A percentile compares a stretch with the other conserved stretches of the same genome.
Conservation (phyloP, 78 protist species). For the Polysphondylium violaceum region DNA sequence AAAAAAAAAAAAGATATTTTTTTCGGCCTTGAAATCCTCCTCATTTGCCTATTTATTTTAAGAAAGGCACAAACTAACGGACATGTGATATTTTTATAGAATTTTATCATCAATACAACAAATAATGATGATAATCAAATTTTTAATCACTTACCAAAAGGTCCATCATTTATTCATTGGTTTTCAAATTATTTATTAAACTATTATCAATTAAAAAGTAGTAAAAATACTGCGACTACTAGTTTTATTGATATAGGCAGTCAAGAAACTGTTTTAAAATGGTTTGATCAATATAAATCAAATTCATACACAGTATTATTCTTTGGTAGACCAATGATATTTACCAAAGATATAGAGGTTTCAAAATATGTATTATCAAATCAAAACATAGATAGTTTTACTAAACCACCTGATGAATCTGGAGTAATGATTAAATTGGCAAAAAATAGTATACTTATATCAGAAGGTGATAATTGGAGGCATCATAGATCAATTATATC, state of each 20-base stretch:
- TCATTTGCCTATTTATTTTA: no score
- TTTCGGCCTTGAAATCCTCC: no score
- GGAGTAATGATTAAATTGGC: conserved; percentile 62
- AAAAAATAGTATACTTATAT: conserved; percentile 43
- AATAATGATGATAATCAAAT: no score
- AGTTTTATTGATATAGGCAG: background rate
- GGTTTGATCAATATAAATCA: conserved; percentile 27
- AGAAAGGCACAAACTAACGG: no score
- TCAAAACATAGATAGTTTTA: background rate
- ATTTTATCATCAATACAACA: no score
- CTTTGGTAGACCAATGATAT: conserved; percentile 71
- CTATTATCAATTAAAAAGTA: conserved; percentile 36
- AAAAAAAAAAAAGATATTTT: no score
- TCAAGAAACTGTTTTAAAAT: conserved; percentile 60
- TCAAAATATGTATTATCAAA: background rate
- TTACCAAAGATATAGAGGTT: conserved; percentile 13
- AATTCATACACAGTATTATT: conserved; percentile 45
- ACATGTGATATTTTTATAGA: no score
- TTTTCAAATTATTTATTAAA: conserved; percentile 46
- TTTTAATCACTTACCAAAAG: conserved; percentile 47
- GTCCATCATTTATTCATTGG: conserved; percentile 39
- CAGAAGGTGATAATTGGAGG: conserved; percentile 41
- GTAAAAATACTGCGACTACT: background rate
- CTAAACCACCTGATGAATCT: conserved; percentile 51
- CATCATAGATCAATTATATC: conserved; percentile 13